Base-by-base conservation (phyloP, 2,329 filamentous ascomycete genomes). In the Aspergillus sp. region DNA sequence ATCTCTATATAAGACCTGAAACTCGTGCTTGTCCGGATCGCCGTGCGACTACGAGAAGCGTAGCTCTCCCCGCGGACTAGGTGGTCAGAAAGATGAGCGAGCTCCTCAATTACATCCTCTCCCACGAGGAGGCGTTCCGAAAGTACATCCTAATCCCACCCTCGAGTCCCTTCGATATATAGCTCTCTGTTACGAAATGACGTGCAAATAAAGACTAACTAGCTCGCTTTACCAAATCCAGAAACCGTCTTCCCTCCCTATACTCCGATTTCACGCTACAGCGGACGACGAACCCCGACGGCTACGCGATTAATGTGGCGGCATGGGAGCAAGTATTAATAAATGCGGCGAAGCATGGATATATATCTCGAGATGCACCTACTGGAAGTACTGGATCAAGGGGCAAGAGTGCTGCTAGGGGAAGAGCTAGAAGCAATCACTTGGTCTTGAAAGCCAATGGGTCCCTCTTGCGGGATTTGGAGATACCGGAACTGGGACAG, bases 211-310 rank as follows among this genome's bases (percentile, higher is more conserved):
- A 45, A 8, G 29, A 26, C 45, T 47, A 44, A 47, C 42, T 34
- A 29, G 30, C 7, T 7, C n/a, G 36, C 44, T 46, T 29, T 27
- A 8, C 1, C 26, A 39, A 19, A 8, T 29, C 30, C 39, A 88
- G 84, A 70, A 79, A 83, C 52, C 86, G 89, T 43, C 76, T 95
- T 8, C 83, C 87, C 8, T 90, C 88, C 4, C 81, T 95, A 41
- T 95, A 94, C 70, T 90, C 88, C 42, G 89, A 95, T 65, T 94
- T 95, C 62, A 75, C 81, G 34, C 69, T 80, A 4, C 88, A 91
- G 56, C 78, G 78, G 57, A 80, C 78, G 35, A 80, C 86, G 26
- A 94, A 95, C 61, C 87, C 88, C 1, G 88, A 94, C 64, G 88
- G 88, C 58, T 95, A 88, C 71, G 71, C 75, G 19, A 87, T 88